A percentile compares a stretch with the other conserved stretches of the same genome.
Evolutionary conservation across 257 asterid species (phyloP).

Genomic region (Gentiana straminea): DNA sequence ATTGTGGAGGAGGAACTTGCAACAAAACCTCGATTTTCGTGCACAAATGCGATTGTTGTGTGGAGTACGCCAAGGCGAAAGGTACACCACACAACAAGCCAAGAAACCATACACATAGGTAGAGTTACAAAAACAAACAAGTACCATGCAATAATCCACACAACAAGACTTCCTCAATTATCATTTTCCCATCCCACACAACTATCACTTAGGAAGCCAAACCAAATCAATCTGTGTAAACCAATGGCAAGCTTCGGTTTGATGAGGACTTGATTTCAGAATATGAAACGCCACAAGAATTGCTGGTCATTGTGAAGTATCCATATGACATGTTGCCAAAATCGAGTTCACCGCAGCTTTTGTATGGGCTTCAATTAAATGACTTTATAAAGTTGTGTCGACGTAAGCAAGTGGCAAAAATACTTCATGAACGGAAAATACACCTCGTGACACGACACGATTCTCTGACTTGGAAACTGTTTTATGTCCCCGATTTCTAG

Average conservation of each 20-base stretch:
- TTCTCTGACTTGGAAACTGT: constrained; percentile 3
- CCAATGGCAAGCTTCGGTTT: neutral
- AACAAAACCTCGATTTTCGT: too few species aligned
- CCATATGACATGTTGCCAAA: neutral
- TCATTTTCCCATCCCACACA: too few species aligned
- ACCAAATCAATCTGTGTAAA: neutral
- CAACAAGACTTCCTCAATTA: too few species aligned
- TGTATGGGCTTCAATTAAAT: constrained; percentile 6
- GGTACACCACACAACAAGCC: too few species aligned
- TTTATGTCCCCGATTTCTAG: constrained; percentile 9
- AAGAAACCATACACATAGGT: too few species aligned
- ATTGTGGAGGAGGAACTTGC: too few species aligned
- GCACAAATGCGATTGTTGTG: too few species aligned
- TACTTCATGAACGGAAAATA: constrained; percentile 34
- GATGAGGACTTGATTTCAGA: neutral
- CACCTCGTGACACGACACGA: constrained; percentile 36
- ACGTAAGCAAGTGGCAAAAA: constrained; percentile 30
- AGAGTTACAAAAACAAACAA: too few species aligned
- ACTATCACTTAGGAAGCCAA: neutral
- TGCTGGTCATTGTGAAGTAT: neutral
- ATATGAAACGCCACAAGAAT: neutral
- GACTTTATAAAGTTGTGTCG: constrained; percentile 22
- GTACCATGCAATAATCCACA: too few species aligned
- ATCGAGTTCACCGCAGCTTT: neutral
- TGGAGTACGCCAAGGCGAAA: too few species aligned